Evolutionary conservation across 139 green algal species (phyloP), one percentile per base, ranked within the genome.

Genomic region (Trebouxia sp.): DNA sequence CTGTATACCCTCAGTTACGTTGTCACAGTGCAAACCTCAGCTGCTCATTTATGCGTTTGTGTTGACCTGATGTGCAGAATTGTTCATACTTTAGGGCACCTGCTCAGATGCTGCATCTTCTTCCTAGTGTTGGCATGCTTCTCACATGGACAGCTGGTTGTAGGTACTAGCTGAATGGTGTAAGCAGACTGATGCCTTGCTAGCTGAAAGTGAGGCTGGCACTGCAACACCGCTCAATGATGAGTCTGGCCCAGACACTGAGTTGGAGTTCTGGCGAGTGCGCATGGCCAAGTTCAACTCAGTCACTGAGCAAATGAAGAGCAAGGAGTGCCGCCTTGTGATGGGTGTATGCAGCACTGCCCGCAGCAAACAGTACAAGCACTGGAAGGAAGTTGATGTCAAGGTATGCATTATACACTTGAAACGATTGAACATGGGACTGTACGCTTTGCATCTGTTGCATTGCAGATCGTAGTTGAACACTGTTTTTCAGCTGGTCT

Each of bases 221-320:
- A 41, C 22, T 38, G 30, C 30, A 1, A 58, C 53, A 42, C 15
- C 15, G 15, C n/a, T 32, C 17, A 66, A 38, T 48, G n/a, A 37
- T 53, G 43, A 65, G n/a, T 55, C n/a, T 70, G 56, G 65, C 12
- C 95, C 95, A 12, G 90, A 96, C 81, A 93, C 90, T 28, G 95
- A 98, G 92, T 85, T 97, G 9, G 88, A 96, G 79, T 95, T 92
- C 88, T 98, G 95, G 95, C 88, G 93, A 30, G 82, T 79, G 0
- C 88, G 92, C 30, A 93, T 95, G 89, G 86, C 87, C 30, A 93
- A 92, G 85, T 91, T 98, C 80, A 94, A 95, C 82, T 88, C 84
- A 24, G 83, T 97, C 53, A 93, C 88, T 0, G 92, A 97, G 90
- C 93, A 97, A 88, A 89, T 97, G 41, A 94, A 96, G 82, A 84